Evolutionary conservation across 2,329 filamentous ascomycete genomes (phyloP), one percentile per base, ranked within the genome.

Genomic region (Teratosphaeria zuluensis): DNA sequence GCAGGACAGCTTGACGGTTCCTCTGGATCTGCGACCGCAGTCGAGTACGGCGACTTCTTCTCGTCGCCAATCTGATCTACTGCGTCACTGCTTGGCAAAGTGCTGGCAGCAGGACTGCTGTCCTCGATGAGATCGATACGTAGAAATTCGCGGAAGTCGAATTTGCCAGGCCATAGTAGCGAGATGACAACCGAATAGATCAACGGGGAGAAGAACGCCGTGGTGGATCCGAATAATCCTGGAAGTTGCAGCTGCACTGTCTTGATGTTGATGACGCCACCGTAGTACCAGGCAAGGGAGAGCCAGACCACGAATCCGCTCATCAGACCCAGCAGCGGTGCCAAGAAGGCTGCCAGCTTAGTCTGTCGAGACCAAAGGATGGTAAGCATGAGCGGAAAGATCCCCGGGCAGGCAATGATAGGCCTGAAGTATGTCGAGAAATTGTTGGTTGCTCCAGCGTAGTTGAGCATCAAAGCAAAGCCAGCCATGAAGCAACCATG

Each of bases 401-500:
- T 78, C 0, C 77, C 72, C 3, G 75, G 74, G 51, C 74, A 76
- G 4, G 74, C 71, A 21, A 78, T 67, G 24, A 78, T 73, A 0
- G 74, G 74, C 31, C 73, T 64, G 59, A 77, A 72, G 61, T 77
- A 77, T 2, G 69, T 70, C 14, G 74, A 71, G 73, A 78, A 80
- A 46, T 75, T 80, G 69, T 78, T 78, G 35, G 77, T 76, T 0
- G 77, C 77, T 2, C 78, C 77, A 24, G 74, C 78, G 59, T 80
- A 80, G 55, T 80, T 73, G 6, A 80, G 68, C 38, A 74, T 75
- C 42, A 79, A 72, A 0, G 78, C 75, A 46, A 81, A 74, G 0
- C 72, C 78, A 0, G 77, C 74, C 63, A 80, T 79, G 63, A 80
- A 80, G 4, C 74, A 64, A 1, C 74, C 77, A 55, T 79, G 76